A percentile compares a stretch with the other conserved stretches of the same genome.
phyloP scores from a whole-genome alignment of 176 grass and related monocot genomes.

The Otatea glauca region DNA sequence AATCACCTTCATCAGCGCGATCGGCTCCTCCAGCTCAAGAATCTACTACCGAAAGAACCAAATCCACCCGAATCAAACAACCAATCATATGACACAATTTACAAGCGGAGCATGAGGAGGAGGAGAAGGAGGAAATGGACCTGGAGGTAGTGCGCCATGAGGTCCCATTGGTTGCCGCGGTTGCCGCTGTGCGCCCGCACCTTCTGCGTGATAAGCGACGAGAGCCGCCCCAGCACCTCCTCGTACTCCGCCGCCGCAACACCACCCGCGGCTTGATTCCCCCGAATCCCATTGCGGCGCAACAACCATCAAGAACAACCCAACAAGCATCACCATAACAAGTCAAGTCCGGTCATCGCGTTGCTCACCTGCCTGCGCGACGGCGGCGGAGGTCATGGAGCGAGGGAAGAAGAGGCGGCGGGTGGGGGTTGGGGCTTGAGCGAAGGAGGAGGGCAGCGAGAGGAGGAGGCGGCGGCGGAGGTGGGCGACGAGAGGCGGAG shows the following conservation, averaged over 20 bases:
- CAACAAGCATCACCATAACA: not conserved
- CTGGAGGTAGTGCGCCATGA: constrained; percentile 81
- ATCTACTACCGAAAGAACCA: not conserved
- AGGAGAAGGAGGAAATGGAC: constrained; percentile 37
- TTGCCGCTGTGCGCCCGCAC: constrained; percentile 73
- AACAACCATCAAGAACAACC: not conserved
- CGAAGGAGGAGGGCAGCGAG: not conserved
- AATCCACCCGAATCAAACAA: not conserved
- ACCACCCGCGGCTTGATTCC: not conserved
- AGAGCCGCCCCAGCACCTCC: constrained; percentile 68
- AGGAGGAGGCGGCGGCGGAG: constrained; percentile 19
- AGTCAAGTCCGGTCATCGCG: not conserved
- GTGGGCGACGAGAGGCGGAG: not conserved
- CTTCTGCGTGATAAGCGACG: constrained; percentile 84
- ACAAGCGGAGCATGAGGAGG: not conserved
- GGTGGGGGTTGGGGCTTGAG: not conserved
- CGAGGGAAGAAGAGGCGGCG: not conserved
- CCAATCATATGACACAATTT: not conserved
- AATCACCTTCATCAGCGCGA: constrained; percentile 74
- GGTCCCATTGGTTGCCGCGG: constrained; percentile 76
- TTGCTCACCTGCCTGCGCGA: constrained; percentile 36
- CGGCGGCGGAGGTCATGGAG: constrained; percentile 43
- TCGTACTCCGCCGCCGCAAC: constrained; percentile 58
- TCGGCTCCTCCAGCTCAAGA: constrained; percentile 65
- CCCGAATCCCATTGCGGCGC: not conserved